Evolutionary conservation across 2,329 filamentous ascomycete species (phyloP).

Genomic region (Penicillium sp.): DNA sequence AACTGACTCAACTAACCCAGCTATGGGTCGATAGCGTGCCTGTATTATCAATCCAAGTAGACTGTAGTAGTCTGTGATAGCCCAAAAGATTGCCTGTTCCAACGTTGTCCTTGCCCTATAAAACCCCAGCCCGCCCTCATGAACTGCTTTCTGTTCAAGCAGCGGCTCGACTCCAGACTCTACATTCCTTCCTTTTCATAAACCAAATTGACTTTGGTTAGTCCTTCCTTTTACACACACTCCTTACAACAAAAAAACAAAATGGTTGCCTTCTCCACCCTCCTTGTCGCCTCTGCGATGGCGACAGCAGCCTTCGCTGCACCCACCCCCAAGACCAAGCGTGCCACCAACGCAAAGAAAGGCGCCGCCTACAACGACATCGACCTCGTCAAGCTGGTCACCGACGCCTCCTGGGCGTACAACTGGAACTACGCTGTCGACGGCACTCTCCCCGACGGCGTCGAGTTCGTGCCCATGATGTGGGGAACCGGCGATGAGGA

Average conservation of each 20-base stretch:
- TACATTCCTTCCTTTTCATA: neutral
- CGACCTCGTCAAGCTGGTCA: conserved; percentile 29
- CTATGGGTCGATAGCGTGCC: neutral
- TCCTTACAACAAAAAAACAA: neutral
- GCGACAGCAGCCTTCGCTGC: conserved; percentile 30
- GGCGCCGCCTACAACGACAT: conserved; percentile 36
- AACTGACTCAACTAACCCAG: neutral
- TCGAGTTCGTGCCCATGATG: conserved; percentile 45
- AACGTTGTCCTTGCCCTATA: neutral
- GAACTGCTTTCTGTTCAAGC: neutral
- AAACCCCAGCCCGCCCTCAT: neutral
- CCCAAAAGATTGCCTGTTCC: neutral
- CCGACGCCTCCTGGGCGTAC: conserved; percentile 40
- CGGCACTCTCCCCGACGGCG: conserved; percentile 28
- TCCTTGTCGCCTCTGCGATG: conserved; percentile 17
- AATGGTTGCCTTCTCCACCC: conserved; percentile 9
- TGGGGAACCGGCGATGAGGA: conserved; percentile 37
- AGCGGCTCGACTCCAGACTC: too few species aligned
- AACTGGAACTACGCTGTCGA: conserved; percentile 37
- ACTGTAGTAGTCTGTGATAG: too few species aligned
- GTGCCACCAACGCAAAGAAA: conserved; percentile 17
- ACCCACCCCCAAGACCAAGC: conserved; percentile 23
- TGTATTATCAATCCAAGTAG: neutral
- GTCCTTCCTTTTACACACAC: neutral
- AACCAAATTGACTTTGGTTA: too few species aligned